Evolutionary conservation across 768 basidiomycete species (phyloP).

Genomic region (Clitopilus hobsonii): DNA sequence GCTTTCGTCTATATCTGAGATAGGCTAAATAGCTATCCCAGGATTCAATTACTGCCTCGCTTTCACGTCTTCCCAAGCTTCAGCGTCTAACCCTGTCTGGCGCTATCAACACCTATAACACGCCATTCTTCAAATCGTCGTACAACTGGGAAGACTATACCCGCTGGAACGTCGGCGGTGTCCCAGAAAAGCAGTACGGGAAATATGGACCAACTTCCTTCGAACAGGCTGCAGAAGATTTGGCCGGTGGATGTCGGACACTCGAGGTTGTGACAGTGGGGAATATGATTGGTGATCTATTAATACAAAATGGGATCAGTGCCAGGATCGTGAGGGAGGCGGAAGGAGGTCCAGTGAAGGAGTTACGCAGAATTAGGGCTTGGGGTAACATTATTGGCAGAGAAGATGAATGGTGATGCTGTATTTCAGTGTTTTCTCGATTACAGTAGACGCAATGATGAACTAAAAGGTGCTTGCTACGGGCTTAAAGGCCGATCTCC

Average conservation of each 20-base stretch:
- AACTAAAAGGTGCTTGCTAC: too few species aligned
- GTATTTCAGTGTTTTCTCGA: too few species aligned
- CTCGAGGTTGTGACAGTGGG: slow-evolving; percentile 4
- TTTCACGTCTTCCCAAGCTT: not conserved
- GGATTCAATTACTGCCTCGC: slow-evolving; percentile 3
- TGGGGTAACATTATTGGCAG: slow-evolving; percentile 7
- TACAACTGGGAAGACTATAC: not conserved
- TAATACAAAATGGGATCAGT: not conserved
- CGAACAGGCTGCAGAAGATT: slow-evolving; percentile 1
- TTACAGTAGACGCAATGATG: too few species aligned
- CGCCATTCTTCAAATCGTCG: not conserved
- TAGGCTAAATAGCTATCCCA: not conserved
- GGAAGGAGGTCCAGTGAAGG: slow-evolving; percentile 2
- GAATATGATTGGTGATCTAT: not conserved
- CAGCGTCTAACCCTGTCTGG: not conserved
- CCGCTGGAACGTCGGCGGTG: not conserved
- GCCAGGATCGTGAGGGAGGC: slow-evolving; percentile 4
- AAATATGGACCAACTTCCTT: not conserved
- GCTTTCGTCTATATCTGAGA: not conserved
- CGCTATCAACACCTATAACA: not conserved
- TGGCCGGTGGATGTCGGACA: slow-evolving; percentile 6
- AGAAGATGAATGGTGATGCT: slow-evolving; percentile 4
- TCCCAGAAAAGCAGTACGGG: not conserved
- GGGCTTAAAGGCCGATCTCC: too few species aligned
- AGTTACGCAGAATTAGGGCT: slow-evolving; percentile 1